phyloP scores from a whole-genome alignment of 495 filamentous ascomycete genomes.

The Penicillium longicatenatum region DNA sequence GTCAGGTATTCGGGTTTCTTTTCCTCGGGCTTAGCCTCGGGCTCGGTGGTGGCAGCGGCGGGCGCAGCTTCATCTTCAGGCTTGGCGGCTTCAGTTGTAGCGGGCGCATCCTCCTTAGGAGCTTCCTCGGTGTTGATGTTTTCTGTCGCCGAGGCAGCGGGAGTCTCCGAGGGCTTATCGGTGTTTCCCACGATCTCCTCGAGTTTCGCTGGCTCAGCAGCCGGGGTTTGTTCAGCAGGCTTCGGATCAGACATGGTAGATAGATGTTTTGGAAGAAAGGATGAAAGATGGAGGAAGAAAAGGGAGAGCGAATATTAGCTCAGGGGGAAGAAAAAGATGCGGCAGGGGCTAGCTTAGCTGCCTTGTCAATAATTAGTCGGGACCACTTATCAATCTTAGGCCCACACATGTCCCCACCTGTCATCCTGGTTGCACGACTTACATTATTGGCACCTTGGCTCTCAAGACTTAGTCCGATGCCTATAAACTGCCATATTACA shows the following conservation, averaged over 20 bases:
- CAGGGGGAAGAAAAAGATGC: slow-evolving; percentile 18
- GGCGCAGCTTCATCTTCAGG: slow-evolving; percentile 12
- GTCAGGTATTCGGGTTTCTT: slow-evolving; percentile 37
- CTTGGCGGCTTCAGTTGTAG: slow-evolving; percentile 12
- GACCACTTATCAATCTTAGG: slow-evolving; percentile 10
- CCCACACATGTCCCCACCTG: slow-evolving; percentile 8
- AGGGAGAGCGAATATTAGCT: slow-evolving; percentile 7
- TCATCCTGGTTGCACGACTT: slow-evolving; percentile 3
- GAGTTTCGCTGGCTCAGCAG: slow-evolving; percentile 14
- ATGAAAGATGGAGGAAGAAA: slow-evolving; percentile 3
- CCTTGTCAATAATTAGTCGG: slow-evolving; percentile 19
- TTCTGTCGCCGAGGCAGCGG: slow-evolving; percentile 17
- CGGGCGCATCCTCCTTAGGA: slow-evolving; percentile 7
- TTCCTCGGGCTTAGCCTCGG: slow-evolving; percentile 25
- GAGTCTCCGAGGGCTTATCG: slow-evolving; percentile 23
- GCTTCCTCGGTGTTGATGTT: slow-evolving; percentile 12
- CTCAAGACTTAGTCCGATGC: neutral
- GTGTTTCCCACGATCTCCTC: slow-evolving; percentile 17
- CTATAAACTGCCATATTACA: neutral
- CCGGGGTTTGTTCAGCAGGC: slow-evolving; percentile 23
- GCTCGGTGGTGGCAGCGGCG: slow-evolving; percentile 11
- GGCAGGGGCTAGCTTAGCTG: slow-evolving; percentile 18
- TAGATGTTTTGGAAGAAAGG: neutral
- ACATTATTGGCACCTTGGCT: neutral
- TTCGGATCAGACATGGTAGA: slow-evolving; percentile 30